A percentile compares a stretch with the other conserved stretches of the same genome.
These are phyloP conservation scores for Stephania japonica DNA, from an alignment of 164 flowering plant genomes.

Conservation along the genomic window DNA sequence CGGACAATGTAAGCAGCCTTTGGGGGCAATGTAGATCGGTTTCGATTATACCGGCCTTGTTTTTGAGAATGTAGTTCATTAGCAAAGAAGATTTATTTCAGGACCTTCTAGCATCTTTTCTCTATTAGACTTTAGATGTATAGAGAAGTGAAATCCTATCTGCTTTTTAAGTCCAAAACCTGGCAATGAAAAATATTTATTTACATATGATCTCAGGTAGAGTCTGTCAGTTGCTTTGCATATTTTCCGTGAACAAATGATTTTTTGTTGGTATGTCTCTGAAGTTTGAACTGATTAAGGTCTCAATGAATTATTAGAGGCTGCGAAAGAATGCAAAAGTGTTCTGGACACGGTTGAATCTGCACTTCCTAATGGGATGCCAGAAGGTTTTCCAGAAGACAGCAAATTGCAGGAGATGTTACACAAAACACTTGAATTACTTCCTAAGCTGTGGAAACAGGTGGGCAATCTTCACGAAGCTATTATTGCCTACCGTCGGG, in stretches of 20 bases:
- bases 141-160: not conserved
- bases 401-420: slow-evolving; percentile 84
- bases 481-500: slow-evolving; percentile 68
- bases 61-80: too few species aligned
- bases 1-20: not conserved
- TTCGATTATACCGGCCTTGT: not conserved
- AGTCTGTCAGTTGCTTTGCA: not conserved
- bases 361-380: slow-evolving; percentile 73
- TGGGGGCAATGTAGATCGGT: not conserved
- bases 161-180: not conserved
- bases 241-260: too few species aligned
- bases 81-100: not conserved
- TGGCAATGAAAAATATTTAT: not conserved
- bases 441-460: slow-evolving; percentile 67
- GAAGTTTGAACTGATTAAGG: not conserved
- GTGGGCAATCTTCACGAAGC: slow-evolving; percentile 78
- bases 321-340: slow-evolving; percentile 76
- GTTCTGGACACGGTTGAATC: slow-evolving; percentile 81
- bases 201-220: not conserved
- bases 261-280: too few species aligned
- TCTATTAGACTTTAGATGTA: not conserved
- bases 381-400: slow-evolving; percentile 46
- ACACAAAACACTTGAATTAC: slow-evolving; percentile 80
- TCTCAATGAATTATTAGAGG: slow-evolving; percentile 37
- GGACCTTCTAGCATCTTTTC: not conserved